These are phyloP conservation scores for Rhexocercosporidium sp. DNA, from an alignment of 2,329 filamentous ascomycete species.

Conservation along the genomic window DNA sequence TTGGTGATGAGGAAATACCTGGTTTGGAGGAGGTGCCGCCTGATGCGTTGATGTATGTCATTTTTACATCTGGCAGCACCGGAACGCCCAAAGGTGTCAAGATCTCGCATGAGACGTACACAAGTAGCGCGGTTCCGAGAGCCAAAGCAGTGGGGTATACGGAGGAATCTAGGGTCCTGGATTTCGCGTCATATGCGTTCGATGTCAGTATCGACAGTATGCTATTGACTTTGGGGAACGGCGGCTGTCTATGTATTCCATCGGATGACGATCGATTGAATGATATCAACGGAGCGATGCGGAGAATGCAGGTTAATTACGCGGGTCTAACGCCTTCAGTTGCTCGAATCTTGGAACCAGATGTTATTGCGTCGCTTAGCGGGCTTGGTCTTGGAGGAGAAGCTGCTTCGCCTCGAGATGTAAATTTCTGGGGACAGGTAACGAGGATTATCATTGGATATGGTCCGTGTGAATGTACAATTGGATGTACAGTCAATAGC, in stretches of 20 bases:
- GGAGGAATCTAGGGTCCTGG: conserved; percentile 26
- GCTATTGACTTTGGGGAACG: conserved; percentile 41
- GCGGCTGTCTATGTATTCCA: conserved; percentile 48
- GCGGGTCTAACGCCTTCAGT: conserved; percentile 41
- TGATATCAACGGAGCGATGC: conserved; percentile 42
- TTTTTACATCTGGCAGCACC: conserved; percentile 42
- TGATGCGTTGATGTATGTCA: conserved; percentile 25
- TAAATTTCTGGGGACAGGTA: conserved; percentile 1
- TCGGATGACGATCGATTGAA: conserved; percentile 46
- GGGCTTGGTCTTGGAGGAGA: conserved; percentile 39
- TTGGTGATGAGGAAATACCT: background rate
- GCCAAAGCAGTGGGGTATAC: conserved; percentile 9
- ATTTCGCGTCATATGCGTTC: conserved; percentile 46
- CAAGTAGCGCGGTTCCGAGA: conserved; percentile 15
- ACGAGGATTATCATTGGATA: conserved; percentile 15
- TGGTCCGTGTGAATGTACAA: conserved; percentile 19
- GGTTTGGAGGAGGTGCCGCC: conserved; percentile 5
- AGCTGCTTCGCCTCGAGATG: conserved; percentile 20
- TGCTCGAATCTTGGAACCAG: conserved; percentile 34
- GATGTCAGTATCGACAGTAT: conserved; percentile 46
- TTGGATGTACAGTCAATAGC: conserved; percentile 20
- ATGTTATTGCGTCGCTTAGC: conserved; percentile 33
- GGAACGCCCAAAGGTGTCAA: conserved; percentile 37
- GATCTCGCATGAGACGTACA: conserved; percentile 33
- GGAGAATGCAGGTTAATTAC: conserved; percentile 33